A percentile compares a stretch with the other conserved stretches of the same genome.
phyloP scores from a whole-genome alignment of 2,329 filamentous ascomycete species.

The Coniochaeta sp. region DNA sequence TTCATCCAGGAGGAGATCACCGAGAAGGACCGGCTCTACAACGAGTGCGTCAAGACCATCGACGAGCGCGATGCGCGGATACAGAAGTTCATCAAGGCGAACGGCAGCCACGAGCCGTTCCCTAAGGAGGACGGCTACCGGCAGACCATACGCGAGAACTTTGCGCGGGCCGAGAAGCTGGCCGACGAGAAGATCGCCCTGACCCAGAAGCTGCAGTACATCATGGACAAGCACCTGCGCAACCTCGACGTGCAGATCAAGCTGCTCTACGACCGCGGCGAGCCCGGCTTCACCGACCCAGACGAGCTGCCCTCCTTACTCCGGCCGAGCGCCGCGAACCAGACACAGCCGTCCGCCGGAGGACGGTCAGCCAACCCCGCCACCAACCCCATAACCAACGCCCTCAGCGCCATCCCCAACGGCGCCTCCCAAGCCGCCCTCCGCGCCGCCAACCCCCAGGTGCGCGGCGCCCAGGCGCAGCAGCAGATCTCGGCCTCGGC shows the following conservation, averaged over 20 bases:
- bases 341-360: conserved; percentile 29
- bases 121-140: conserved; percentile 67
- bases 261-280: conserved; percentile 50
- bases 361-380: conserved; percentile 36
- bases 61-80: conserved; percentile 66
- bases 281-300: conserved; percentile 54
- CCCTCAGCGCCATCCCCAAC: conserved; percentile 28
- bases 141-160: conserved; percentile 61
- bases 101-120: conserved; percentile 66
- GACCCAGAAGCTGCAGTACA: conserved; percentile 53
- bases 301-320: conserved; percentile 57
- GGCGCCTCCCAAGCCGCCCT: conserved; percentile 33
- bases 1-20: conserved; percentile 79
- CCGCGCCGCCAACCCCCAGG: conserved; percentile 36
- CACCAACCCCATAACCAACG: conserved; percentile 27
- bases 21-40: conserved; percentile 68
- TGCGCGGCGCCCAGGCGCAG: conserved; percentile 42
- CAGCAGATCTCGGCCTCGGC: conserved; percentile 46
- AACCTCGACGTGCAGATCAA: conserved; percentile 59
- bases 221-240: conserved; percentile 56
- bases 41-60: conserved; percentile 62
- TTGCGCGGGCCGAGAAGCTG: conserved; percentile 59
- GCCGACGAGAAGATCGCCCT: conserved; percentile 70
- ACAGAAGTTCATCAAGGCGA: conserved; percentile 73
- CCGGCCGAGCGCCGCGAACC: conserved; percentile 49